Evolutionary conservation across 1,139 yeast genomes (phyloP).

Genomic region (Debaryomyces subglobosus): DNA sequence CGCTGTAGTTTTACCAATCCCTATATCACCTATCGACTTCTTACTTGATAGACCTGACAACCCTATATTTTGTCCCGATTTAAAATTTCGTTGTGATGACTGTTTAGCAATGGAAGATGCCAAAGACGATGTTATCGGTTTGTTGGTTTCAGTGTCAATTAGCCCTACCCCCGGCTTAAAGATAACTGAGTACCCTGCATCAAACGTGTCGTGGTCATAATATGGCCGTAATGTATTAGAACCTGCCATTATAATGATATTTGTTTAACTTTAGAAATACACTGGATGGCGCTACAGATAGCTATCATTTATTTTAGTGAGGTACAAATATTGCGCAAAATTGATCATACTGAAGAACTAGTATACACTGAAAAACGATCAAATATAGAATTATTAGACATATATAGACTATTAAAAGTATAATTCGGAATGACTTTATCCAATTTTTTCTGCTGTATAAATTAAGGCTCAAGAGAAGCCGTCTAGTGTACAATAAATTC

Average conservation of each 20-base stretch:
- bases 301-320: not conserved
- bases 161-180: slow-evolving; percentile 65
- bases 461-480: not conserved
- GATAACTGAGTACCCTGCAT: slow-evolving; percentile 66
- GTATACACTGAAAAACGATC: not conserved
- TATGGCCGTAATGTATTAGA: slow-evolving; percentile 59
- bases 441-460: not conserved
- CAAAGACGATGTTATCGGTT: slow-evolving; percentile 34
- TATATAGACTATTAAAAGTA: not conserved
- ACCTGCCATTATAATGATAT: slow-evolving; percentile 12
- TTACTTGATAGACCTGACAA: slow-evolving; percentile 13
- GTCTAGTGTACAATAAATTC: not conserved
- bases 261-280: not conserved
- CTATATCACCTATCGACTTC: slow-evolving; percentile 20
- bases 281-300: slow-evolving; percentile 9
- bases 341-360: not conserved
- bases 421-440: not conserved
- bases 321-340: slow-evolving; percentile 4
- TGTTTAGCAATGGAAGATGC: slow-evolving; percentile 21
- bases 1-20: slow-evolving; percentile 14
- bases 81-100: slow-evolving; percentile 14
- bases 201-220: slow-evolving; percentile 69
- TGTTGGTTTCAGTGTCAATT: slow-evolving; percentile 42
- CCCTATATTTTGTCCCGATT: slow-evolving; percentile 28
- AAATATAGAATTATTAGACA: not conserved